Conservation (phyloP, 2,329 filamentous ascomycete genomes). For the Claviceps africana region DNA sequence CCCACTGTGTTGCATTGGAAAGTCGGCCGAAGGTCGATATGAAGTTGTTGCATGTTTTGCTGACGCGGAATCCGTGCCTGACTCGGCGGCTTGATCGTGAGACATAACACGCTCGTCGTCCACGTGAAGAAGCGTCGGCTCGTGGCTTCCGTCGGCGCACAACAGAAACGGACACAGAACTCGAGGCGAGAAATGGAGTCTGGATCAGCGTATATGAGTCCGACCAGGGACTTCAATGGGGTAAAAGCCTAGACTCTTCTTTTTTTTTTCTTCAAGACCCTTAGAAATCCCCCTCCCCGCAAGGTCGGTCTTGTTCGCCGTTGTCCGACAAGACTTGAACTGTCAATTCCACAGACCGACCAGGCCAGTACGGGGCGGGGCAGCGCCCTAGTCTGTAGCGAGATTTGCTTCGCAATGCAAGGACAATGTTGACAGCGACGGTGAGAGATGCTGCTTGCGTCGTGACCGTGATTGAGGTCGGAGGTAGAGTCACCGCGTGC, state of each 20-base stretch:
- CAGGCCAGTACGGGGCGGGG: constrained; percentile 3
- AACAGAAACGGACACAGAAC: neutral
- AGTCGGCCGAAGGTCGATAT: constrained; percentile 19
- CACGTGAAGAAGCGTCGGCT: neutral
- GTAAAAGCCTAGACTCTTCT: neutral
- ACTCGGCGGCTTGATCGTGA: constrained; percentile 31
- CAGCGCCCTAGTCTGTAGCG: neutral
- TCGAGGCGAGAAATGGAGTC: neutral
- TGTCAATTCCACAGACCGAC: constrained; percentile 2
- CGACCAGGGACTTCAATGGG: neutral
- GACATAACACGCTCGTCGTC: constrained; percentile 29
- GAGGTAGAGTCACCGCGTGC: neutral
- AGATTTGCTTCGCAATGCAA: neutral
- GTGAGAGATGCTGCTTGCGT: neutral
- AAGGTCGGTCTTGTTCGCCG: neutral
- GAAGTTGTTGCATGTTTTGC: constrained; percentile 23
- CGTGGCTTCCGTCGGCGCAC: neutral
- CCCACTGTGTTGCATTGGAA: constrained; percentile 18
- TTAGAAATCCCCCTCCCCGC: constrained; percentile 2
- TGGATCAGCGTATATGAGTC: neutral
- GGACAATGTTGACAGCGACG: too few species aligned
- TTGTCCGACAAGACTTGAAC: neutral
- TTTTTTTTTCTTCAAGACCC: neutral
- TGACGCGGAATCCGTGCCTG: constrained; percentile 16
- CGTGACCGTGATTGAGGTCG: neutral